Base-by-base conservation (phyloP, 2,329 filamentous ascomycete genomes). In the Emergomyces orientalis region DNA sequence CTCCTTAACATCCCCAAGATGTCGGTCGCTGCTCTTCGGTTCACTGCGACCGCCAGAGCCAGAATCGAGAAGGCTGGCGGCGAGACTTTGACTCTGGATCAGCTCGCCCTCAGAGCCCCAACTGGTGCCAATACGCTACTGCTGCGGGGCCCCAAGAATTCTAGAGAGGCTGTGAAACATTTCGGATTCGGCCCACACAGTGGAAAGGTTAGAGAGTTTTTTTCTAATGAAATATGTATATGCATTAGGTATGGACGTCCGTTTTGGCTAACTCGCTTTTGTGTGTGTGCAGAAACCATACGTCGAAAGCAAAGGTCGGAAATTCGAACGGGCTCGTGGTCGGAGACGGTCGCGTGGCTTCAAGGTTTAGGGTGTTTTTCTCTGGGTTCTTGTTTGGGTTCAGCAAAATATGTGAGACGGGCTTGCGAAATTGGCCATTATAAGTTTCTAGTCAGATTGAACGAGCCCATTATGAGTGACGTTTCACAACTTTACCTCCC, bases 301-400 rank as follows among this genome's bases (percentile, higher is more conserved):
- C 74, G 86, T 99, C 76, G 86, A 91, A 82, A 96, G 91, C 85
- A 99, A 99, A 90, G 95, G 95, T 77, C 89, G 94, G 83, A 99
- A 99, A 86, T 99, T 99, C 85, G 95, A 99, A 88, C 86, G 87
- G 76, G 94, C 92, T 76, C 92, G 94, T 94, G 95, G 94, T 82
- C 92, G 94, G 83, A 95, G 94, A 88, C 86, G 91, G 80, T 97
- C 92, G 75, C 87, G 90, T 77, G 94, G 95, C 86, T 99, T 99
- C 92, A 99, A 99, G 91, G 94, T 99, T 79, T 99, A 96, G 90
- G 52, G 58, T 59, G 51, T 60, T 65, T 25, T 63, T 54, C 63
- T 51, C 63, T 61, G 66, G 61, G 66, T 66, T 60, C 61, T 67
- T 65, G 56, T 65, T 58, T 56, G 59, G 67, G 62, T 49, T 65